phyloP scores from a whole-genome alignment of 805 yeast genomes.

The Priceomyces fermenticarens region DNA sequence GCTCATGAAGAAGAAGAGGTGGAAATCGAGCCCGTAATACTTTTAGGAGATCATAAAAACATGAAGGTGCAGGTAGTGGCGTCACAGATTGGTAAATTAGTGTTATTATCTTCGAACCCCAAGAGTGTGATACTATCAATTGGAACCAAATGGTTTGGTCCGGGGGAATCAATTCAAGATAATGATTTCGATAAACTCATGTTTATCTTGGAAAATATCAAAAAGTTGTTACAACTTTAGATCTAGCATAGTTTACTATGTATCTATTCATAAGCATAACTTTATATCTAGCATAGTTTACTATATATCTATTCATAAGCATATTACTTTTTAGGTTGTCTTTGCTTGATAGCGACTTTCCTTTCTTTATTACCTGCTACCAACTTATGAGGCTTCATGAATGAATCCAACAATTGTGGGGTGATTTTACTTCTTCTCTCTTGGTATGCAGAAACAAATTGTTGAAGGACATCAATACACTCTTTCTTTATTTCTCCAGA shows the following conservation, averaged over 20 bases:
- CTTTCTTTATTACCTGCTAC: conserved; percentile 73
- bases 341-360: conserved; percentile 62
- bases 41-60: conserved; percentile 48
- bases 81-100: conserved; percentile 45
- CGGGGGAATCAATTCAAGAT: conserved; percentile 20
- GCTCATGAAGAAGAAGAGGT: conserved; percentile 15
- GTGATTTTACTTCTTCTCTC: conserved; percentile 66
- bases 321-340: conserved; percentile 35
- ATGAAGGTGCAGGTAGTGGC: conserved; percentile 47
- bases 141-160: conserved; percentile 48
- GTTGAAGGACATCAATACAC: conserved; percentile 77
- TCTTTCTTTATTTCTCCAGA: conserved; percentile 92
- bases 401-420: conserved; percentile 57
- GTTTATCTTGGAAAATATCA: conserved; percentile 36
- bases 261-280: background rate
- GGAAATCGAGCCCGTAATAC: conserved; percentile 44
- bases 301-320: background rate
- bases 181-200: conserved; percentile 47
- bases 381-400: conserved; percentile 83
- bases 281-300: background rate
- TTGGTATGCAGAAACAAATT: conserved; percentile 80
- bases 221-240: conserved; percentile 8
- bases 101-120: conserved; percentile 24
- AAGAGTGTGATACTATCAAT: conserved; percentile 43
- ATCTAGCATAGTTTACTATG: background rate